Evolutionary conservation across 352 stramenopile genomes (phyloP), one percentile per base, ranked within the genome.

Genomic region (Plasmopara halstedii): DNA sequence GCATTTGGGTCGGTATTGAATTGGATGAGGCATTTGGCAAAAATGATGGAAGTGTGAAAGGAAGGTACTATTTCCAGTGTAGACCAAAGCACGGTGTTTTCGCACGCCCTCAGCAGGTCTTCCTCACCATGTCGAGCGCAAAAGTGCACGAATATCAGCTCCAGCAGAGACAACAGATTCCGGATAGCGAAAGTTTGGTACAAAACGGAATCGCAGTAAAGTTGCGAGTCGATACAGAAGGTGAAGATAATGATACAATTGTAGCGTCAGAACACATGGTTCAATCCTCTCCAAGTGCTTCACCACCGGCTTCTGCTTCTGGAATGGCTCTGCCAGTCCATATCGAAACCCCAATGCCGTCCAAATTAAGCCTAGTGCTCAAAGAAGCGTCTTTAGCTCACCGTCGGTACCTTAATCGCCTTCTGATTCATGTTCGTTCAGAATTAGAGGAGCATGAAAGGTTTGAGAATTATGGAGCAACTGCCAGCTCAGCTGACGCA

Each of bases 11-110:
- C 17, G 80, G 80, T 42, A 70, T 92, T 22, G 75, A 92, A 42
- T 66, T 92, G 20, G 78, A 92, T 23, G 68, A 85, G 40, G 62
- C 80, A 0, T 70, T 68, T 18, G 80, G 80, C 21, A 92, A 92
- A 48, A 92, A 92, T 50, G 80, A 92, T 56, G 80, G 80, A 35
- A 87, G 75, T 27, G 71, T 88, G 29, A 92, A 88, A 59, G 80
- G 75, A 38, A 53, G 69, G 23, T 80, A 82, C 50, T 92, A 88
- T 56, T 92, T 92, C 37, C 67, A 57, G 7, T 92, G 77, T 52
- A 75, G 83, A 37, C 65, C 71, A 11, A 87, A 88, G 47, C 72
- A 89, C 50, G 80, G 80, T 37, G 72, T 92, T 9, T 92, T 92
- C 49, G 74, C 78, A 3, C 71, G 76, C 2, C 73, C 76, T 21